Conservation (phyloP, 306 rosid genomes). For the Cucumis cinereus region DNA sequence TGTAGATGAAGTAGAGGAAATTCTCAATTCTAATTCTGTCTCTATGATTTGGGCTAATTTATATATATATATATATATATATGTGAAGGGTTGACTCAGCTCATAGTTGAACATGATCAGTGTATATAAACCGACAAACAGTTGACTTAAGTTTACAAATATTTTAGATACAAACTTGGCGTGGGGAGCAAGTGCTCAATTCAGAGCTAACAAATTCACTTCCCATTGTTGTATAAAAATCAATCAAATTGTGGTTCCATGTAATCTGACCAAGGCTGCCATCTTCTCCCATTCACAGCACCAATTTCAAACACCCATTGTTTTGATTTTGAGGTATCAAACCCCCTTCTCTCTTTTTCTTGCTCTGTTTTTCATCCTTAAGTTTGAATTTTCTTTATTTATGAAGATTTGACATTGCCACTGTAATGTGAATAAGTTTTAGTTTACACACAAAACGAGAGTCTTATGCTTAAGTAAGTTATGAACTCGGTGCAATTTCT, state of each 20-base stretch:
- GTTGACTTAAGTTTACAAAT: neutral
- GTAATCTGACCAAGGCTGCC: neutral
- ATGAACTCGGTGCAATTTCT: neutral
- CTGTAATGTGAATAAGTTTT: neutral
- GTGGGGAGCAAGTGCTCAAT: neutral
- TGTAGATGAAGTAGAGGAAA: too few relatives aligned
- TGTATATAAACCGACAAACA: neutral
- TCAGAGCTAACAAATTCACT: neutral
- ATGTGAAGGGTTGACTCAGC: too few relatives aligned
- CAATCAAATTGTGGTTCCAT: neutral
- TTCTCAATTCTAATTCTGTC: too few relatives aligned
- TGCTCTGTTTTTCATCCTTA: neutral
- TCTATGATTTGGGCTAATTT: too few relatives aligned
- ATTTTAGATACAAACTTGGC: neutral
- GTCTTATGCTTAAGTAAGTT: neutral
- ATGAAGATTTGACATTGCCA: neutral
- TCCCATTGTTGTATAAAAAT: neutral
- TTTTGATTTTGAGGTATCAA: neutral
- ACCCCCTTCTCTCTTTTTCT: neutral
- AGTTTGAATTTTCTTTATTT: neutral
- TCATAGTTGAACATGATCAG: too few relatives aligned
- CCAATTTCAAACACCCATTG: neutral
- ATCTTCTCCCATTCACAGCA: neutral
- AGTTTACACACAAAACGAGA: neutral
- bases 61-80: too few relatives aligned